Base-by-base conservation (phyloP, 2,329 filamentous ascomycete genomes). In the Fusarium palustre region DNA sequence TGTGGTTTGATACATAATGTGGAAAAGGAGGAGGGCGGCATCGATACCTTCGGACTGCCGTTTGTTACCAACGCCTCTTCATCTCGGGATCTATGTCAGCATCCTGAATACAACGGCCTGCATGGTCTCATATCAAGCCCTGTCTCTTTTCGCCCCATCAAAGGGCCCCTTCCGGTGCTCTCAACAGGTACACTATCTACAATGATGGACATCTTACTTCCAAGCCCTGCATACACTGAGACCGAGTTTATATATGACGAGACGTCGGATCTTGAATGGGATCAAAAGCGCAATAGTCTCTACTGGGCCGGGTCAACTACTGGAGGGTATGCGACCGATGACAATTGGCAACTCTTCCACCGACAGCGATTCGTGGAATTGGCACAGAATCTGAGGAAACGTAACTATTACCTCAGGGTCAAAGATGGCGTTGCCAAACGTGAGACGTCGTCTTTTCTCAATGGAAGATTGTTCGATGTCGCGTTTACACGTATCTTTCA, bases 161-260 rank as follows among this genome's bases (percentile, higher is more conserved):
- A 1, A 0, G 36, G 36, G 3, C 36, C 36, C 1, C 36, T 39
- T 7, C 36, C n/a, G 5, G 36, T 39, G 0, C 11, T 39, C 0
- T 39, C 36, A 1, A 39, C n/a, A 1, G 36, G 36, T 20, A 3
- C 11, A 4, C 11, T 39, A 20, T 20, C 36, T 4, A 39, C 36
- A 0, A 39, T 39, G 36, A 39, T 4, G 36, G 36, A 39, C 36
- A 39, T 39, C 8, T 13, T 39, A 0, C 20, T 39, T 12, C 36
- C 36, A 0, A 39, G 36, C 5, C 36, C 36, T 20, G 36, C 36
- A 2, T 20, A 39, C 11, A 39, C 11, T 0, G 36, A 39, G 11
- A 39, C n/a, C 1, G 36, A 39, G n/a, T 39, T 39, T 1, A 13
- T 39, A 7, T 20, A 39, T 5, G n/a, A 39, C 6, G 3, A 39